These are phyloP conservation scores for Chlorella vulgaris DNA, from an alignment of 139 green algal genomes.

Conservation along the genomic window DNA sequence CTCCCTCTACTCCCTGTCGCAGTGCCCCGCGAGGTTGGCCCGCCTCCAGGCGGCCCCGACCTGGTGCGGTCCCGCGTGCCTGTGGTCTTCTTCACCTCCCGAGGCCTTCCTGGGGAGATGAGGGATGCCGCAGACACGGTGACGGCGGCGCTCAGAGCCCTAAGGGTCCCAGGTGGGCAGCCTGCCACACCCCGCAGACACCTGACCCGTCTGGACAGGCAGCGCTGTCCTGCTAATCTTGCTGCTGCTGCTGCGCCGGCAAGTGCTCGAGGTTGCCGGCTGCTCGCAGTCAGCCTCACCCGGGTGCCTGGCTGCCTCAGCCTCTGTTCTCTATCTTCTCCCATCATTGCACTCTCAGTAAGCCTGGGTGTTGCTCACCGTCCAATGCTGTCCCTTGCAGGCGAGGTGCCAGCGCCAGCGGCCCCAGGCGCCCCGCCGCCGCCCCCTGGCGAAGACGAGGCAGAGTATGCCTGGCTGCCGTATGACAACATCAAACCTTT, in stretches of 20 bases:
- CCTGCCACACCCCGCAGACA: too few relatives aligned
- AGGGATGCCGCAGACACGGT: slow-evolving; percentile 21
- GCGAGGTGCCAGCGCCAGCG: slow-evolving; percentile 1
- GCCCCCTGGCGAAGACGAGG: slow-evolving; percentile 71
- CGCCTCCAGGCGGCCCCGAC: slow-evolving; percentile 62
- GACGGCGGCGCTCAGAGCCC: slow-evolving; percentile 3
- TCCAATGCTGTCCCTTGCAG: too few relatives aligned
- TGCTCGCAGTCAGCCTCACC: too few relatives aligned
- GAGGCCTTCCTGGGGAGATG: slow-evolving; percentile 84
- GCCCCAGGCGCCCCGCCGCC: background rate
- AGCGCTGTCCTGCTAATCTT: too few relatives aligned
- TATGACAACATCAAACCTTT: slow-evolving; percentile 81
- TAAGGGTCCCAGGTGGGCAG: slow-evolving; percentile 8
- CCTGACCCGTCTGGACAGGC: too few relatives aligned
- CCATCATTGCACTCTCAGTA: too few relatives aligned
- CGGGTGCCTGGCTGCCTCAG: too few relatives aligned
- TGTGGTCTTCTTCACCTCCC: slow-evolving; percentile 89
- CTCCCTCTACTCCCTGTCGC: background rate
- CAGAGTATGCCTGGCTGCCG: slow-evolving; percentile 91
- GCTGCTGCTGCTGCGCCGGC: too few relatives aligned
- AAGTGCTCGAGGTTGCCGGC: too few relatives aligned
- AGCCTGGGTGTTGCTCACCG: too few relatives aligned
- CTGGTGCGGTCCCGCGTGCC: slow-evolving; percentile 73
- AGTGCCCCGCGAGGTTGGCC: slow-evolving; percentile 83
- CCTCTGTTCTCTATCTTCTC: too few relatives aligned